Conservation (phyloP, 805 yeast species). For the Kuraishia floccosa region DNA sequence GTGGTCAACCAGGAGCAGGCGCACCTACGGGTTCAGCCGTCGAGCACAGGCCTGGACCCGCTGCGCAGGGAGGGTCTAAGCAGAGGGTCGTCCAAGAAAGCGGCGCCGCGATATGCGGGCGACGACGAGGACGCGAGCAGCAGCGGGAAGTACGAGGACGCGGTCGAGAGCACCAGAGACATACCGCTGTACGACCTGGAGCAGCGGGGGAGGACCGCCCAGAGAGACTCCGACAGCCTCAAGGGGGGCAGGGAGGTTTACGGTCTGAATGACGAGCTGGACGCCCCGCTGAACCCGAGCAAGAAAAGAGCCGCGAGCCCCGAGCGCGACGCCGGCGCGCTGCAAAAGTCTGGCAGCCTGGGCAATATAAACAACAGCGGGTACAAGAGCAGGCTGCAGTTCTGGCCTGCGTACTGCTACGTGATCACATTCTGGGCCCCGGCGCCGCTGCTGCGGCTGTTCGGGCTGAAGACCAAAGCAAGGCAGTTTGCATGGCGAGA, state of each 20-base stretch:
- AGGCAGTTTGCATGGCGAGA: slow-evolving; percentile 97
- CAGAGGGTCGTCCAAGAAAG: slow-evolving; percentile 1
- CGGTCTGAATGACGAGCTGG: slow-evolving; percentile 52
- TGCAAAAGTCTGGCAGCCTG: not conserved
- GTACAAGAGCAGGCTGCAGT: slow-evolving; percentile 16
- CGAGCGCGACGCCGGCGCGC: not conserved
- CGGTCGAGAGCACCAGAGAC: slow-evolving; percentile 1
- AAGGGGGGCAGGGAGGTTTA: slow-evolving; percentile 34
- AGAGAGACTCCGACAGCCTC: too few species aligned
- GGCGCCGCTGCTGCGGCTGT: slow-evolving; percentile 51
- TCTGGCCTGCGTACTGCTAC: slow-evolving; percentile 82
- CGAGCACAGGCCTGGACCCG: slow-evolving; percentile 65
- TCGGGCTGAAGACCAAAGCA: slow-evolving; percentile 69
- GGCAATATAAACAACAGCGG: not conserved
- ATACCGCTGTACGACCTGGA: not conserved
- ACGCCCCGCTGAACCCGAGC: not conserved
- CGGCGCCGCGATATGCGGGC: not conserved
- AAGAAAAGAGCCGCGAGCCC: not conserved
- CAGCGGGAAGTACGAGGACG: slow-evolving; percentile 10
- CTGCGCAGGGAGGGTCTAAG: slow-evolving; percentile 6
- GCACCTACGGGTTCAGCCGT: slow-evolving; percentile 54
- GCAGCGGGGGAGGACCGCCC: not conserved
- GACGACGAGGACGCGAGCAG: slow-evolving; percentile 2
- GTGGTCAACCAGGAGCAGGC: slow-evolving; percentile 55
- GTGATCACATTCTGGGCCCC: slow-evolving; percentile 90